These are phyloP conservation scores for Boletus speciosus DNA, from an alignment of 768 basidiomycete species.

Conservation along the genomic window DNA sequence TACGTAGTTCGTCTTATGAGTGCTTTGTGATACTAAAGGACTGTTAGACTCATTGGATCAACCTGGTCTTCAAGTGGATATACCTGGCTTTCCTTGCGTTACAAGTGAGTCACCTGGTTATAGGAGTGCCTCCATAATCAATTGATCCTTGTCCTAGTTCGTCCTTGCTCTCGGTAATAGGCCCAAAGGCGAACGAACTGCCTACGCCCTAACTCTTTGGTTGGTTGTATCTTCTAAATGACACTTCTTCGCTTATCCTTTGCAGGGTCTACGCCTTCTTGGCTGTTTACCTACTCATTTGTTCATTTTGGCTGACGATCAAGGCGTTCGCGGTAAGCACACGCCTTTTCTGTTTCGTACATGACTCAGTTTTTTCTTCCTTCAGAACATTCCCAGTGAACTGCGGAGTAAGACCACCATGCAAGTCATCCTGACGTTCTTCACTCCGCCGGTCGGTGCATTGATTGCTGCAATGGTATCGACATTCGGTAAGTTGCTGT, in stretches of 20 bases:
- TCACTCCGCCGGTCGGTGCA: constrained; percentile 74
- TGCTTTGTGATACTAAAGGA: not conserved
- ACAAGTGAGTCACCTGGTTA: constrained; percentile 41
- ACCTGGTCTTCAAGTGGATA: constrained; percentile 77
- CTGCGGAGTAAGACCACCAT: constrained; percentile 47
- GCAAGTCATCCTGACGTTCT: constrained; percentile 56
- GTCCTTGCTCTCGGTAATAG: constrained; percentile 74
- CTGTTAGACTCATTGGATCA: constrained; percentile 79
- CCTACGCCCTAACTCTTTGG: constrained; percentile 73
- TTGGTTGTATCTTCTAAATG: constrained; percentile 28
- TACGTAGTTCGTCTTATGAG: constrained; percentile 37
- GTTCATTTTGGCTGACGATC: constrained; percentile 81
- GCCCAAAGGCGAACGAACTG: constrained; percentile 81
- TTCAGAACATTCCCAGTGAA: constrained; percentile 50
- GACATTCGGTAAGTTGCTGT: constrained; percentile 62
- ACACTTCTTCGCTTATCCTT: constrained; percentile 2
- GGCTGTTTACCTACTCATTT: constrained; percentile 79
- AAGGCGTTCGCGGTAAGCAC: constrained; percentile 67
- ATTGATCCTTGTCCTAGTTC: constrained; percentile 38
- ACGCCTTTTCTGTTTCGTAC: not conserved
- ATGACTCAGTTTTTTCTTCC: not conserved
- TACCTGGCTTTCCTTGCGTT: constrained; percentile 83
- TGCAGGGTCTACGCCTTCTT: constrained; percentile 82
- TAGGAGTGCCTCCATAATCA: not conserved
- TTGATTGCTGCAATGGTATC: constrained; percentile 85